phyloP scores from a whole-genome alignment of 257 asterid genomes.

The Lithospermum erythrorhizon region DNA sequence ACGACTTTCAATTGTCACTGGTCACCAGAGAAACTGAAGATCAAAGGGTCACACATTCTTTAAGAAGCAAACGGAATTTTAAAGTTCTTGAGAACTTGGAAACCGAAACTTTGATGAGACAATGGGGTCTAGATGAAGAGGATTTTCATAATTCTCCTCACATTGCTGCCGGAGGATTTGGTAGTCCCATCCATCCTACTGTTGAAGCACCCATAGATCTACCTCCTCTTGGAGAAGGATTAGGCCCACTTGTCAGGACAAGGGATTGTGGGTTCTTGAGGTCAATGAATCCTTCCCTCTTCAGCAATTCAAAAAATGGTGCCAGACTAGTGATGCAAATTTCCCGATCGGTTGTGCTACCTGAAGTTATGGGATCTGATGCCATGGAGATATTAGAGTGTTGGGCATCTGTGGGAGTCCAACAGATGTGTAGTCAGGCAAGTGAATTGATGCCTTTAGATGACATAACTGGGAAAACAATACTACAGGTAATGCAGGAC shows the following conservation, averaged over 20 bases:
- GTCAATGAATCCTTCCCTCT: slow-evolving; percentile 61
- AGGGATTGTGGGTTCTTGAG: slow-evolving; percentile 46
- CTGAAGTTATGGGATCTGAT: slow-evolving; percentile 47
- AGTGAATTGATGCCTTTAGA: slow-evolving; percentile 62
- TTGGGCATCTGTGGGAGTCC: slow-evolving; percentile 69
- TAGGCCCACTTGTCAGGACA: slow-evolving; percentile 45
- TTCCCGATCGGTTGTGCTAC: slow-evolving; percentile 62
- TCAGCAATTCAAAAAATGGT: slow-evolving; percentile 48
- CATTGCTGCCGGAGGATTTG: slow-evolving; percentile 60
- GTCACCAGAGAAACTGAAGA: slow-evolving; percentile 32
- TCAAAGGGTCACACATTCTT: slow-evolving; percentile 22
- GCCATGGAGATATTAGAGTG: slow-evolving; percentile 40
- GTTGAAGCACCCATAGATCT: slow-evolving; percentile 36
- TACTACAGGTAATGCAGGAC: slow-evolving; percentile 43
- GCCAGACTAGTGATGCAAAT: slow-evolving; percentile 67
- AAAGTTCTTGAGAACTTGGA: slow-evolving; percentile 66
- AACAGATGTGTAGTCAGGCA: slow-evolving; percentile 44
- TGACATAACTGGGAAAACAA: slow-evolving; percentile 63
- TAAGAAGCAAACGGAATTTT: slow-evolving; percentile 45
- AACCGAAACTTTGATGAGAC: slow-evolving; percentile 62
- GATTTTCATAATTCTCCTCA: slow-evolving; percentile 50
- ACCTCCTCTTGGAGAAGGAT: slow-evolving; percentile 53
- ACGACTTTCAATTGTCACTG: slow-evolving; percentile 50
- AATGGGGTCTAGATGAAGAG: slow-evolving; percentile 65
- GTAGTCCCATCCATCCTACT: slow-evolving; percentile 72